Percentiles rank a stretch among this genome's conserved stretches.
These are phyloP conservation scores for Alternaria viburni DNA, from an alignment of 2,329 filamentous ascomycete species.

Conservation along the genomic window DNA sequence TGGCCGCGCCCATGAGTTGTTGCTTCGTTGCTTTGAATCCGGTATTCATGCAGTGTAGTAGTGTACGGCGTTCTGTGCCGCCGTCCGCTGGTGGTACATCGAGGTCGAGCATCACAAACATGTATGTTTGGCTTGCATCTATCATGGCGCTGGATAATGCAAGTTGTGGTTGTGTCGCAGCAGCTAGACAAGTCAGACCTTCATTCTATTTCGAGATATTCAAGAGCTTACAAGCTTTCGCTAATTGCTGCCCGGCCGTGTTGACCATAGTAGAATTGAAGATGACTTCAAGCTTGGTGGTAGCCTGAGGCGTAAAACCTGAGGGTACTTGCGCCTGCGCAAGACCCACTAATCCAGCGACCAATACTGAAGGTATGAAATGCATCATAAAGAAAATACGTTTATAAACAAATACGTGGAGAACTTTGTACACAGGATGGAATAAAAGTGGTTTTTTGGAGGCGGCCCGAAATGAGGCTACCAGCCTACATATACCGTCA, in stretches of 20 bases:
- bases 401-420: neutral
- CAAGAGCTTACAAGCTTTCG: conserved; percentile 35
- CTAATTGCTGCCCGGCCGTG: conserved; percentile 34
- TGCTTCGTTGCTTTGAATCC: conserved; percentile 44
- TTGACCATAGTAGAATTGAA: conserved; percentile 41
- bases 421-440: neutral
- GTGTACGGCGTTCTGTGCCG: conserved; percentile 33
- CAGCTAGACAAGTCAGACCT: conserved; percentile 27
- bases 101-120: conserved; percentile 47
- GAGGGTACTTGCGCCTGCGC: conserved; percentile 42
- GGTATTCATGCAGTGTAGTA: conserved; percentile 44
- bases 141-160: conserved; percentile 26
- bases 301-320: conserved; percentile 37
- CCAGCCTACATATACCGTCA: conserved; percentile 18
- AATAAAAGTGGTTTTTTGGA: neutral
- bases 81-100: conserved; percentile 38
- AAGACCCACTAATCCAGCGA: conserved; percentile 30
- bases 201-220: neutral
- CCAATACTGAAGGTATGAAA: conserved; percentile 29
- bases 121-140: conserved; percentile 30
- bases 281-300: conserved; percentile 38
- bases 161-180: conserved; percentile 35
- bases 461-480: conserved; percentile 1
- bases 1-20: conserved; percentile 23
- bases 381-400: conserved; percentile 22